These are phyloP conservation scores for Candida sonorensis DNA, from an alignment of 805 yeast genomes.

Conservation along the genomic window DNA sequence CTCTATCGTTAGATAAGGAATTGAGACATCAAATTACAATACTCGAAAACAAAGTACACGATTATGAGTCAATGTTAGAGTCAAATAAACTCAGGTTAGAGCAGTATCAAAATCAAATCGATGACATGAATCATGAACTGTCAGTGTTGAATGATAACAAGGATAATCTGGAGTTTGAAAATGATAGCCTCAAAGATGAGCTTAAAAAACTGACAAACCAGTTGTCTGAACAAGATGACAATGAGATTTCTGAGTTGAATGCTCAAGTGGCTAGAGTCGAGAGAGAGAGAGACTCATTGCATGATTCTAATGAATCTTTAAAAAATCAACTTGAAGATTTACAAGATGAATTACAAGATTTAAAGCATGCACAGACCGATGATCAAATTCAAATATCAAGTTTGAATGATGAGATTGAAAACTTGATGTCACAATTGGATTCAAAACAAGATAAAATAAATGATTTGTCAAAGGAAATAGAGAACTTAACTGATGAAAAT, in stretches of 20 bases:
- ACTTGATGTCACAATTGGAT: no score
- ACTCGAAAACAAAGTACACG: conserved; percentile 5
- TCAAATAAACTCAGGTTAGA: conserved; percentile 4
- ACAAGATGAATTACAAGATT: no score
- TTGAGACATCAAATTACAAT: conserved; percentile 1
- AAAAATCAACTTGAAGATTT: conserved; percentile 5
- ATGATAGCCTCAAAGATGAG: conserved; percentile 2
- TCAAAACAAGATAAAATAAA: no score
- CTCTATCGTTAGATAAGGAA: conserved; percentile 4
- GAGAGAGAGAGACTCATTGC: conserved; percentile 11
- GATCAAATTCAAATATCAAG: no score
- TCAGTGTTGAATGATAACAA: conserved; percentile 1
- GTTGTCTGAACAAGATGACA: conserved; percentile 4
- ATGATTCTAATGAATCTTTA: conserved; percentile 2
- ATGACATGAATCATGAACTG: conserved; percentile 5
- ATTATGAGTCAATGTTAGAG: conserved; percentile 4
- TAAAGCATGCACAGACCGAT: no score
- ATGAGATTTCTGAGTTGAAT: conserved; percentile 9
- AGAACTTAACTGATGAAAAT: no score
- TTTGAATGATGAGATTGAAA: conserved; percentile 2
- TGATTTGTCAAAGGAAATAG: no score
- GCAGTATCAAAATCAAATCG: conserved; percentile 5
- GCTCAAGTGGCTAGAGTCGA: conserved; percentile 6
- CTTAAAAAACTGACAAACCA: conserved; percentile 1
- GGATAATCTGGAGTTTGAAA: conserved; percentile 1